A percentile compares a stretch with the other conserved stretches of the same genome.
Evolutionary conservation across 1,284 basidiomycete genomes (phyloP).

Genomic region (Singerocomus inundabilis): DNA sequence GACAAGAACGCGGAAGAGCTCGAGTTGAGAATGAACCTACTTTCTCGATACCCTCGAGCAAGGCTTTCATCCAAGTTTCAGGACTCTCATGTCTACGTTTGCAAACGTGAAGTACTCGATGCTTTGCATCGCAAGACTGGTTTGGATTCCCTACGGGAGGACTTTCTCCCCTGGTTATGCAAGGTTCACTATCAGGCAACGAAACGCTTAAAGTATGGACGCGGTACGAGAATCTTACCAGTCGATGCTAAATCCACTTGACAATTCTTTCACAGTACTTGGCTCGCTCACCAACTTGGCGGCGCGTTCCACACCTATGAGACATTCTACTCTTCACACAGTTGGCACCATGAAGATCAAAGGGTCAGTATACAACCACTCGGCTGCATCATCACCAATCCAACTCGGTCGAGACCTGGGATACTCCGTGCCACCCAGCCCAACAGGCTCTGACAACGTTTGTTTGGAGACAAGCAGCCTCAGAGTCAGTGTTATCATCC

Average conservation of each 20-base stretch:
- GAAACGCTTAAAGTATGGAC: slow-evolving; percentile 57
- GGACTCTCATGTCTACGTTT: slow-evolving; percentile 91
- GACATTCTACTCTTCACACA: slow-evolving; percentile 55
- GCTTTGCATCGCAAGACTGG: slow-evolving; percentile 64
- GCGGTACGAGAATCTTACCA: slow-evolving; percentile 37
- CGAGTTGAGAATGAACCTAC: slow-evolving; percentile 68
- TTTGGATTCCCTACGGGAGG: slow-evolving; percentile 79
- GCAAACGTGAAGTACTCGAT: slow-evolving; percentile 73
- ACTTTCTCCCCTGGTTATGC: slow-evolving; percentile 88
- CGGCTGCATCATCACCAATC: slow-evolving; percentile 23
- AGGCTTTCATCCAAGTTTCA: slow-evolving; percentile 70
- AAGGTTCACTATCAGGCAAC: slow-evolving; percentile 74
- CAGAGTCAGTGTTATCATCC: slow-evolving; percentile 60
- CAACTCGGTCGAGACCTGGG: slow-evolving; percentile 18
- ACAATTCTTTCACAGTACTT: slow-evolving; percentile 14
- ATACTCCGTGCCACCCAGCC: slow-evolving; percentile 42
- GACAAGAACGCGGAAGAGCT: slow-evolving; percentile 72
- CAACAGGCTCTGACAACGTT: slow-evolving; percentile 43
- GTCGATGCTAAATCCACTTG: neutral
- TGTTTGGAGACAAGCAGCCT: slow-evolving; percentile 43
- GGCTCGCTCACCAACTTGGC: slow-evolving; percentile 20
- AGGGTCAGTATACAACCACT: slow-evolving; percentile 1
- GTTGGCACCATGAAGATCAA: slow-evolving; percentile 16
- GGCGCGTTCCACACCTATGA: slow-evolving; percentile 41
- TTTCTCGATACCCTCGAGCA: slow-evolving; percentile 73